phyloP scores from a whole-genome alignment of 1,284 basidiomycete species.

The Tylopilus orsonianus region DNA sequence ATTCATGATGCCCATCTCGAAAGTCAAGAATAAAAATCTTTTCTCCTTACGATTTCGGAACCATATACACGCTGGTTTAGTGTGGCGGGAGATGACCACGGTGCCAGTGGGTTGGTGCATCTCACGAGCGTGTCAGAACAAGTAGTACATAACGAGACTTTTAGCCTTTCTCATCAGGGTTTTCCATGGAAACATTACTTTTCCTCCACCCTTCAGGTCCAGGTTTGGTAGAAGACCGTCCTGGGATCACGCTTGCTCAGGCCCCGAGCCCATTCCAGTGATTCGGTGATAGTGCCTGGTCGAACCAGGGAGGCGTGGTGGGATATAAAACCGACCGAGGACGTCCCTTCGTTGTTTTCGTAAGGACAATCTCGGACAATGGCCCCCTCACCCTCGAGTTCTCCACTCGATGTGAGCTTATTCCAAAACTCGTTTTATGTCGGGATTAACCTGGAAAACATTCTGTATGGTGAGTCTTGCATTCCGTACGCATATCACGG shows the following conservation, averaged over 20 bases:
- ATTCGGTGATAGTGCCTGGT: background rate
- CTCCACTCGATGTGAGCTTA: background rate
- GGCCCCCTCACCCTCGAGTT: background rate
- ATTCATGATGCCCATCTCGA: too few species aligned
- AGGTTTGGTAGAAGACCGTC: background rate
- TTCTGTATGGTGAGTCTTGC: slow-evolving; percentile 25
- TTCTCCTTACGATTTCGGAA: too few species aligned
- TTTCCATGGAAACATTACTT: slow-evolving; percentile 1
- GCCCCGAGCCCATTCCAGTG: background rate
- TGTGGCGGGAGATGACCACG: background rate
- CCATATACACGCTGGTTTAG: too few species aligned
- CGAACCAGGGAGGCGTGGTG: too few species aligned
- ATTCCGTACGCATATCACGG: too few species aligned
- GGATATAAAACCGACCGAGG: too few species aligned
- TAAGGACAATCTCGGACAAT: too few species aligned
- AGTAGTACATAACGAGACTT: slow-evolving; percentile 1
- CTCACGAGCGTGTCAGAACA: background rate
- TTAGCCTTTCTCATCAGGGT: background rate
- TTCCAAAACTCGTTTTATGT: background rate
- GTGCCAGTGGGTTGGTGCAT: background rate
- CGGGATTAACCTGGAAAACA: slow-evolving; percentile 2
- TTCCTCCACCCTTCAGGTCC: background rate
- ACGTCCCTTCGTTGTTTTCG: too few species aligned
- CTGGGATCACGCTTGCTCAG: background rate
- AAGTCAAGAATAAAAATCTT: too few species aligned